Conservation (phyloP, 228 moss, liverwort and hornwort genomes). For the Sphagnum magellanicum region DNA sequence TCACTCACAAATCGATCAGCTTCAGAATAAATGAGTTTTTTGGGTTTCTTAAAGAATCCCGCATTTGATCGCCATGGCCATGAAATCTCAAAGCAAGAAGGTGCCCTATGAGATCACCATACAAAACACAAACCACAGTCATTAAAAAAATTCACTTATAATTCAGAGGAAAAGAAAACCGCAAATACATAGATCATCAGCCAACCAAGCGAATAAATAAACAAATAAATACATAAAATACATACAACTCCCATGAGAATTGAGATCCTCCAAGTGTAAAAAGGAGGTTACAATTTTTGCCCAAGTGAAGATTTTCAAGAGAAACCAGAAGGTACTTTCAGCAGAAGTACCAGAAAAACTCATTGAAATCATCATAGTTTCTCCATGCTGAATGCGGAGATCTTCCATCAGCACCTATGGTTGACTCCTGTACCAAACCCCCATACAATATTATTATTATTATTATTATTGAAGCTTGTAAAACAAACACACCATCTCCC, state of each 20-base stretch:
- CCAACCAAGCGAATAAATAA: too few relatives aligned
- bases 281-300: too few relatives aligned
- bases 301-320: too few relatives aligned
- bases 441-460: too few relatives aligned
- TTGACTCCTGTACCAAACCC: conserved; percentile 49
- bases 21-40: conserved; percentile 28
- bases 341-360: conserved; percentile 76
- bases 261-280: too few relatives aligned
- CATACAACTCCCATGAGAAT: too few relatives aligned
- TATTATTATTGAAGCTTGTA: too few relatives aligned
- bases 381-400: conserved; percentile 93
- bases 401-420: conserved; percentile 54
- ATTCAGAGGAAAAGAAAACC: neutral
- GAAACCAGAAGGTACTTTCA: too few relatives aligned
- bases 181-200: too few relatives aligned
- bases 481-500: too few relatives aligned
- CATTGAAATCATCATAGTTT: conserved; percentile 98
- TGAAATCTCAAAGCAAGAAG: conserved; percentile 72
- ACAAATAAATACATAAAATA: too few relatives aligned
- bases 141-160: neutral
- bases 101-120: conserved; percentile 38
- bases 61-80: conserved; percentile 91
- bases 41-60: conserved; percentile 77
- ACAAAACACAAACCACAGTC: too few relatives aligned
- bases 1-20: conserved; percentile 48